phyloP scores from a whole-genome alignment of 306 rosid genomes.

The Dryas octopetala region DNA sequence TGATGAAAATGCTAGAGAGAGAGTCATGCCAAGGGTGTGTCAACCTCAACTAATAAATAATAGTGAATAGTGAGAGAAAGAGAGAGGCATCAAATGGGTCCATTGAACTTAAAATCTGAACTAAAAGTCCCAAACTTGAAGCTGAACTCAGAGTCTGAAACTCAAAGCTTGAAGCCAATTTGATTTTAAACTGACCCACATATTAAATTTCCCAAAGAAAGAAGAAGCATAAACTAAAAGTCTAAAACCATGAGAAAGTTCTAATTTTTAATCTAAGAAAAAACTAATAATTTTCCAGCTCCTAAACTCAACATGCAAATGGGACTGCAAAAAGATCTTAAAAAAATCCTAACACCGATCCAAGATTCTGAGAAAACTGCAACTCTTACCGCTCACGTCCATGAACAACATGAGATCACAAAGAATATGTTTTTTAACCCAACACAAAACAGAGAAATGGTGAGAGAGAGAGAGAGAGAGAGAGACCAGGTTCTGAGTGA shows the following conservation, averaged over 20 bases:
- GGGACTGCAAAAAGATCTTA: not conserved
- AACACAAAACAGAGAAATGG: not conserved
- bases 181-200: conserved; percentile 6
- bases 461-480: not conserved
- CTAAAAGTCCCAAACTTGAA: conserved; percentile 7
- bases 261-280: not conserved
- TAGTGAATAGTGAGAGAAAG: not conserved
- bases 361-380: not conserved
- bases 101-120: conserved; percentile 8
- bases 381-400: not conserved
- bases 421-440: not conserved
- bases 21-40: not conserved
- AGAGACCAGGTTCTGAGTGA: conserved; percentile 24
- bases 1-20: conserved; percentile 17
- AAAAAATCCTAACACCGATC: not conserved
- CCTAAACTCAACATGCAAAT: conserved; percentile 24
- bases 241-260: not conserved
- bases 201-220: not conserved
- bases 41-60: conserved; percentile 20
- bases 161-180: not conserved
- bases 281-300: not conserved
- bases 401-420: not conserved
- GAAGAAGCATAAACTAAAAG: not conserved
- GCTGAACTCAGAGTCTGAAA: not conserved
- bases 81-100: not conserved